Percentiles rank a stretch among this genome's conserved stretches.
Evolutionary conservation across 2,329 filamentous ascomycete species (phyloP).

Genomic region (Colletotrichum somersetense): DNA sequence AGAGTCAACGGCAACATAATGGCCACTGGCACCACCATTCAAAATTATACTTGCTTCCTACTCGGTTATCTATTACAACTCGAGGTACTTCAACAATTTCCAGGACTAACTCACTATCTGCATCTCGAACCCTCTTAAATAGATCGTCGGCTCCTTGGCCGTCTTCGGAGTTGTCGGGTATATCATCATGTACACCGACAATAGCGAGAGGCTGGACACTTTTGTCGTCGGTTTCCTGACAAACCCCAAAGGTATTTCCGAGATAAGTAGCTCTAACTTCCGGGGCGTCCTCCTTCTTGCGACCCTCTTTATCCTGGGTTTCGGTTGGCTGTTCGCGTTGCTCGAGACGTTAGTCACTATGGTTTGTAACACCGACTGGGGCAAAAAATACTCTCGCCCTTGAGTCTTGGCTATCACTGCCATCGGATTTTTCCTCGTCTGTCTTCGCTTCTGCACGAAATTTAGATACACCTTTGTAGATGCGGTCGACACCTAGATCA

Average conservation of each 20-base stretch:
- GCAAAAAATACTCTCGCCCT: conserved; percentile 56
- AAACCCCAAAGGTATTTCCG: conserved; percentile 62
- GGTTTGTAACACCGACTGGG: conserved; percentile 57
- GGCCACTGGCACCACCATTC: conserved; percentile 51
- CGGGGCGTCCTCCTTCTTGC: conserved; percentile 68
- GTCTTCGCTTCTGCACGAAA: conserved; percentile 65
- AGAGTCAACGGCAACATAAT: conserved; percentile 48
- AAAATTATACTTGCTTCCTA: conserved; percentile 52
- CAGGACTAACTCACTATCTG: conserved; percentile 67
- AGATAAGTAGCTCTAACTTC: conserved; percentile 68
- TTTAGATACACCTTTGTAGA: conserved; percentile 66
- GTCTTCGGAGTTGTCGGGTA: conserved; percentile 66
- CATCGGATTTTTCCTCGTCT: conserved; percentile 61
- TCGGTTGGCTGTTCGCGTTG: conserved; percentile 66
- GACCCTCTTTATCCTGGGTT: conserved; percentile 65
- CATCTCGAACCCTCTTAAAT: conserved; percentile 65
- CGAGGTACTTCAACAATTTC: conserved; percentile 64
- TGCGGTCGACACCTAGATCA: conserved; percentile 65
- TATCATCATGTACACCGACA: conserved; percentile 49
- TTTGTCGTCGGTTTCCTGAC: conserved; percentile 68
- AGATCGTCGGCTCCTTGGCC: conserved; percentile 58
- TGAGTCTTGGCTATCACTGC: conserved; percentile 59
- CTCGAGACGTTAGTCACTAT: conserved; percentile 65
- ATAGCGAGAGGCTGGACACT: conserved; percentile 56
- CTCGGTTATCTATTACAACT: conserved; percentile 63